Conservation (phyloP, 495 filamentous ascomycete genomes). For the Aspergillus kassunensis region DNA sequence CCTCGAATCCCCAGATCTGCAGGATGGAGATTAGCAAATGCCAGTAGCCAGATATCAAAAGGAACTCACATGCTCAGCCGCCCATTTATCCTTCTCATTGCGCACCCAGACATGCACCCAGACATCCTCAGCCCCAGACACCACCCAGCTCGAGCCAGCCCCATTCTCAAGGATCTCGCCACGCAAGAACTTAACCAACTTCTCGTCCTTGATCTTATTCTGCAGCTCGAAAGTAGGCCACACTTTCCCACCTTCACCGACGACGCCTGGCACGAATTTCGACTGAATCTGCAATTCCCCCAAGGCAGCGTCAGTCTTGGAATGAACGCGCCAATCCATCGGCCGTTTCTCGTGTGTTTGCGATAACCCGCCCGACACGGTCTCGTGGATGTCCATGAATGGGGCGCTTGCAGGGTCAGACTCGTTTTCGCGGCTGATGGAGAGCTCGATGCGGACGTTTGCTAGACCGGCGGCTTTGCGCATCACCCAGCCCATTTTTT, state of each 20-base stretch:
- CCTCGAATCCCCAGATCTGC: constrained; percentile 9
- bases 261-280: not conserved
- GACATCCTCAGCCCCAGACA: not conserved
- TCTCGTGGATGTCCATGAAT: not conserved
- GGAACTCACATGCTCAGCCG: constrained; percentile 6
- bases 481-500: not conserved
- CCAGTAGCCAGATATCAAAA: not conserved
- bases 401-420: not conserved
- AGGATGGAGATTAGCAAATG: too few relatives aligned
- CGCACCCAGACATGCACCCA: constrained; percentile 3
- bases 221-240: not conserved
- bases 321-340: not conserved
- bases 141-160: not conserved
- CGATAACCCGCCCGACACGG: not conserved
- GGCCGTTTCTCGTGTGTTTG: not conserved
- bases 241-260: not conserved
- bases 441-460: not conserved
- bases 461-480: not conserved
- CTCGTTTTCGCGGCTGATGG: not conserved
- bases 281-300: not conserved
- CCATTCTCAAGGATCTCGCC: constrained; percentile 5
- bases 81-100: not conserved
- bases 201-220: not conserved
- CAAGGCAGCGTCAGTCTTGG: not conserved
- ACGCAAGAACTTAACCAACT: not conserved